Conservation (phyloP, 345 rosid genomes). For the Gossypium sturtianum region DNA sequence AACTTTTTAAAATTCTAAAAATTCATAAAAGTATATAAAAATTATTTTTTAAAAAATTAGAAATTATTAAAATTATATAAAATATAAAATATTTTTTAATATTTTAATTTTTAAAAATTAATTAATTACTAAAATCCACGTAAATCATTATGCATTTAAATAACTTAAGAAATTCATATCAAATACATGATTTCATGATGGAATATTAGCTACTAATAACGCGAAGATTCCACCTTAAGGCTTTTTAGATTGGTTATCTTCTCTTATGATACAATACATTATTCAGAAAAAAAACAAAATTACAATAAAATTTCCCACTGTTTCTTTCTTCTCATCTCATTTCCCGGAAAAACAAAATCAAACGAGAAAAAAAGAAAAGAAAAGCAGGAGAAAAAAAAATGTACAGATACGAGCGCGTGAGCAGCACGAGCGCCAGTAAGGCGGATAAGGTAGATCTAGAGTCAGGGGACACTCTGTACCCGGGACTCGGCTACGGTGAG, state of each 20-base stretch:
- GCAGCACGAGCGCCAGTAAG: constrained; percentile 30
- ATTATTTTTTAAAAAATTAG: no score
- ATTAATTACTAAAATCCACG: no score
- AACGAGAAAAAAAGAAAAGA: background rate
- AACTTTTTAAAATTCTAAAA: no score
- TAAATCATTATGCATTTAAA: no score
- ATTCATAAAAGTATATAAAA: no score
- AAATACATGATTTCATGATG: background rate
- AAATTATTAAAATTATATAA: no score
- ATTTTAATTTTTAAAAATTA: no score
- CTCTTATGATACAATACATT: background rate
- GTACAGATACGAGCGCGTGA: constrained; percentile 55
- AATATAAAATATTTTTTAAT: no score
- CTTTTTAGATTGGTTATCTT: background rate
- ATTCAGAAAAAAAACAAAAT: background rate
- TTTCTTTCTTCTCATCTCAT: background rate
- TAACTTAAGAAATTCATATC: no score
- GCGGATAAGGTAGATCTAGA: constrained; percentile 44
- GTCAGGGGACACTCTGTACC: constrained; percentile 71
- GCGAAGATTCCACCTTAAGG: background rate
- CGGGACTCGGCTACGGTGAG: constrained; percentile 78
- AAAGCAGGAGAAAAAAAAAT: constrained; percentile 21
- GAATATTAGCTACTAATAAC: background rate
- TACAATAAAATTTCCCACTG: background rate
- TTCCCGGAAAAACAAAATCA: background rate